phyloP scores from a whole-genome alignment of 495 filamentous ascomycete genomes.

The Thozetella sp. region DNA sequence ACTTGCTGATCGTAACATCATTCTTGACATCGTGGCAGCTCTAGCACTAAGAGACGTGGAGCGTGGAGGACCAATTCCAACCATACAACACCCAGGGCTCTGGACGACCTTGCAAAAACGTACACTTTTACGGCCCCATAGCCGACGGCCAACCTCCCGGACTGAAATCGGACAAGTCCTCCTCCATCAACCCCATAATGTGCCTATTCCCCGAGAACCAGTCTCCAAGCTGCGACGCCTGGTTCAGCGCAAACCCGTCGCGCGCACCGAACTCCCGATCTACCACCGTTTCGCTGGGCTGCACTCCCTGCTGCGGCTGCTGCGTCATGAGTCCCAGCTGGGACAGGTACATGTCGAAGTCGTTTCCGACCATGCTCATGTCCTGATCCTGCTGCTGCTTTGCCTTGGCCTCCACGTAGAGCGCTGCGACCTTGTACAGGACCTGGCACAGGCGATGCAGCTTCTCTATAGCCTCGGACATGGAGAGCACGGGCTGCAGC shows the following conservation, averaged over 20 bases:
- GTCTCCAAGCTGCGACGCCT: conserved; percentile 56
- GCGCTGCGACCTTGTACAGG: conserved; percentile 59
- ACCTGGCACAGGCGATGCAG: conserved; percentile 63
- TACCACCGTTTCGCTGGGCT: conserved; percentile 5
- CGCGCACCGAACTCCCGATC: conserved; percentile 7
- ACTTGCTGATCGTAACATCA: no score
- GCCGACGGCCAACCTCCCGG: conserved; percentile 28
- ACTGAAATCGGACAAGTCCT: conserved; percentile 54
- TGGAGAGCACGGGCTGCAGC: conserved; percentile 47
- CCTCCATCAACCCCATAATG: conserved; percentile 65
- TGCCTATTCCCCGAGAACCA: conserved; percentile 71
- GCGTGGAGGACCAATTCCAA: no score
- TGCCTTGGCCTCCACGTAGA: conserved; percentile 63
- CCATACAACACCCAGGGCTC: no score
- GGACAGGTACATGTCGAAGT: conserved; percentile 67
- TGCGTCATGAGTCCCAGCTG: conserved; percentile 63
- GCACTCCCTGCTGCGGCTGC: conserved; percentile 9
- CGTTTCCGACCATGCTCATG: conserved; percentile 52
- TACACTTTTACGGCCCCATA: neutral
- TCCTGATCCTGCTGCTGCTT: conserved; percentile 46
- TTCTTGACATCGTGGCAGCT: no score
- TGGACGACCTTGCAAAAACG: no score
- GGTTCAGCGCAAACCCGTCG: conserved; percentile 19
- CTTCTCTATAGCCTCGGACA: conserved; percentile 59
- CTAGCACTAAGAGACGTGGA: no score